phyloP scores from a whole-genome alignment of 768 basidiomycete genomes.

The Trametes villosa region DNA sequence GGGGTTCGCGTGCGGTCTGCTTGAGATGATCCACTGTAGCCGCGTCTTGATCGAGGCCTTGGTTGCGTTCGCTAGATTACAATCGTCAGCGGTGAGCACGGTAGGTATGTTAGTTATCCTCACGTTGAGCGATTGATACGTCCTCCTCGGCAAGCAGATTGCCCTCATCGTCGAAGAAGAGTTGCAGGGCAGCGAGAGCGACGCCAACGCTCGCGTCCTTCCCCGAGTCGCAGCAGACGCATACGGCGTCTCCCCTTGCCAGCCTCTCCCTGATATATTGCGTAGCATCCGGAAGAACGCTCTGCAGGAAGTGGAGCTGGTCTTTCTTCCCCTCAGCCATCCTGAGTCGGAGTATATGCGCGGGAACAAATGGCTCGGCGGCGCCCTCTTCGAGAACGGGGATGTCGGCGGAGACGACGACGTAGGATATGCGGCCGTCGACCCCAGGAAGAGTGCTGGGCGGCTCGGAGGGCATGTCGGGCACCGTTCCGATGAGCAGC shows the following conservation, averaged over 20 bases:
- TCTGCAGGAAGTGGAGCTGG: slow-evolving; percentile 39
- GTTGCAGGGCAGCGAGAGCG: slow-evolving; percentile 57
- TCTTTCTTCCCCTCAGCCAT: slow-evolving; percentile 32
- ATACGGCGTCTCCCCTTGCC: slow-evolving; percentile 40
- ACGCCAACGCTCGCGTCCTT: slow-evolving; percentile 69
- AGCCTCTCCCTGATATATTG: slow-evolving; percentile 51
- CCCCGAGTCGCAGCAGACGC: slow-evolving; percentile 59
- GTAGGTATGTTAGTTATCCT: background rate
- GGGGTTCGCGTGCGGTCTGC: slow-evolving; percentile 78
- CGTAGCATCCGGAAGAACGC: slow-evolving; percentile 52
- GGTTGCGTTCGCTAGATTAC: slow-evolving; percentile 30
- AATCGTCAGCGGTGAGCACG: background rate
- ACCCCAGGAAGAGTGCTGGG: slow-evolving; percentile 6
- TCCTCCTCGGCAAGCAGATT: slow-evolving; percentile 5
- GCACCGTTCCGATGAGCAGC: slow-evolving; percentile 44
- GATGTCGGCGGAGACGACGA: slow-evolving; percentile 34
- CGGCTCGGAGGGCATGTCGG: slow-evolving; percentile 33
- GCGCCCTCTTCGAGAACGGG: background rate
- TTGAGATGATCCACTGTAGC: slow-evolving; percentile 86
- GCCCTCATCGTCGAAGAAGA: slow-evolving; percentile 63
- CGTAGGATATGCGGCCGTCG: slow-evolving; percentile 28
- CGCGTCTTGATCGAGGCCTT: slow-evolving; percentile 73
- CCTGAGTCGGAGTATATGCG: slow-evolving; percentile 20
- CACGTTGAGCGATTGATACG: background rate
- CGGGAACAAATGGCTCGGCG: background rate